Conservation (phyloP, 108 stramenopile genomes). For the Chaetoceros tenuissimus region DNA sequence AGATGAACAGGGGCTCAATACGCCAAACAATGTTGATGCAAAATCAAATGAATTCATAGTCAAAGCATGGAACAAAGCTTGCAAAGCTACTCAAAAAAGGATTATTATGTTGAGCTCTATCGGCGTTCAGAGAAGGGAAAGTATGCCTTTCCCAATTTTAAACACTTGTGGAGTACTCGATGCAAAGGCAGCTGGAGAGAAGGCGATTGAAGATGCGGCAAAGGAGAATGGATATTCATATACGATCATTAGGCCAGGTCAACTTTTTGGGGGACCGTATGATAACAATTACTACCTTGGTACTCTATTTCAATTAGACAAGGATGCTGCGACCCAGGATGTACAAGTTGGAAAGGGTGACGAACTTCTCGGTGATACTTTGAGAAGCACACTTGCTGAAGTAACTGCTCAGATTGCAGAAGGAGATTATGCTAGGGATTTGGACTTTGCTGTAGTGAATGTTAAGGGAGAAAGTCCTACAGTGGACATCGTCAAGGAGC, state of each 20-base stretch:
- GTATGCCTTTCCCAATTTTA: conserved; percentile 66
- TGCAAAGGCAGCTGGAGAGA: conserved; percentile 58
- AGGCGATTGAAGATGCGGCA: conserved; percentile 27
- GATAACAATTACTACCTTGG: conserved; percentile 53
- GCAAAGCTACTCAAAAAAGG: conserved; percentile 17
- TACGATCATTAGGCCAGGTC: conserved; percentile 47
- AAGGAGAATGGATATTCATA: conserved; percentile 23
- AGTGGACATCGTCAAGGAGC: too few relatives aligned
- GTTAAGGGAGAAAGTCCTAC: conserved; percentile 14
- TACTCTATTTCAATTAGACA: conserved; percentile 38
- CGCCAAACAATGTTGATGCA: conserved; percentile 54
- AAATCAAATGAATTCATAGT: conserved; percentile 29
- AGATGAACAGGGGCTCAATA: conserved; percentile 38
- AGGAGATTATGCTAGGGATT: conserved; percentile 25
- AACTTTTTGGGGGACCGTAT: conserved; percentile 54
- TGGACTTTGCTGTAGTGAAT: conserved; percentile 47
- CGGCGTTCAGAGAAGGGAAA: conserved; percentile 43
- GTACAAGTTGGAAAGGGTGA: conserved; percentile 8
- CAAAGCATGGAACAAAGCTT: conserved; percentile 10
- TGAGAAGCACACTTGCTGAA: conserved; percentile 40
- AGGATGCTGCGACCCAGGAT: conserved; percentile 17
- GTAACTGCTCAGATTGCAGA: conserved; percentile 38
- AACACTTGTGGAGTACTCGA: conserved; percentile 73
- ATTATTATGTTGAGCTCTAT: conserved; percentile 41
- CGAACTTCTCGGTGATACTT: conserved; percentile 19